Conservation (phyloP, 2,329 filamentous ascomycete genomes). For the Zymoseptoria ardabiliae region DNA sequence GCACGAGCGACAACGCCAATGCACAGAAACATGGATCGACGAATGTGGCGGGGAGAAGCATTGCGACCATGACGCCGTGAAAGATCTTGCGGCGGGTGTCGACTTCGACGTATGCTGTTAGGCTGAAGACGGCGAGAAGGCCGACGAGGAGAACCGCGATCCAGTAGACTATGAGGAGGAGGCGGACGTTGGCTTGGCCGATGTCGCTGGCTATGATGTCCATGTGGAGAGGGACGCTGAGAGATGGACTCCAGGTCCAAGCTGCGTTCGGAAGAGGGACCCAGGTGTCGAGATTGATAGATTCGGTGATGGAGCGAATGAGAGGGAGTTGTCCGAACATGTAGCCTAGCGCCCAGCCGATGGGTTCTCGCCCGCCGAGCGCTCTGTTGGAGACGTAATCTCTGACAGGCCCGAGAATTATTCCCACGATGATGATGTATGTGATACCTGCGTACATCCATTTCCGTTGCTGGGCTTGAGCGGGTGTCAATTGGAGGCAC, state of each 20-base stretch:
- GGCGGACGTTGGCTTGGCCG: constrained; percentile 73
- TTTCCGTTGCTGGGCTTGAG: constrained; percentile 68
- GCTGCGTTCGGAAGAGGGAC: constrained; percentile 58
- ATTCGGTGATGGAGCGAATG: constrained; percentile 65
- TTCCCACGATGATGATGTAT: constrained; percentile 58
- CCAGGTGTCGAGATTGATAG: constrained; percentile 64
- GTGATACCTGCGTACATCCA: constrained; percentile 78
- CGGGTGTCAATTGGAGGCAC: constrained; percentile 72
- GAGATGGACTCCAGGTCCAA: constrained; percentile 13
- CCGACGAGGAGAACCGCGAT: constrained; percentile 60
- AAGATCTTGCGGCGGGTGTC: constrained; percentile 96
- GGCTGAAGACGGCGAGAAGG: constrained; percentile 65
- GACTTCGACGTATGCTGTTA: constrained; percentile 79
- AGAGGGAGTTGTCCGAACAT: constrained; percentile 69
- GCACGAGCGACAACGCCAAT: constrained; percentile 68
- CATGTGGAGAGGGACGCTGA: constrained; percentile 45
- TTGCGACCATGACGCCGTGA: constrained; percentile 95
- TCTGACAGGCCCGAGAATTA: constrained; percentile 66
- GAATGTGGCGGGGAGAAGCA: constrained; percentile 82
- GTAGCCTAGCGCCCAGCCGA: constrained; percentile 90
- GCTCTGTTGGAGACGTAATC: constrained; percentile 60
- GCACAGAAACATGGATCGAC: constrained; percentile 79
- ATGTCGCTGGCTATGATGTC: constrained; percentile 56
- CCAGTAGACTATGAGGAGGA: constrained; percentile 70
- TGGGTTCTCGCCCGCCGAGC: constrained; percentile 65